Evolutionary conservation across 2,329 filamentous ascomycete genomes (phyloP).

Genomic region (Aspergillus candidus): DNA sequence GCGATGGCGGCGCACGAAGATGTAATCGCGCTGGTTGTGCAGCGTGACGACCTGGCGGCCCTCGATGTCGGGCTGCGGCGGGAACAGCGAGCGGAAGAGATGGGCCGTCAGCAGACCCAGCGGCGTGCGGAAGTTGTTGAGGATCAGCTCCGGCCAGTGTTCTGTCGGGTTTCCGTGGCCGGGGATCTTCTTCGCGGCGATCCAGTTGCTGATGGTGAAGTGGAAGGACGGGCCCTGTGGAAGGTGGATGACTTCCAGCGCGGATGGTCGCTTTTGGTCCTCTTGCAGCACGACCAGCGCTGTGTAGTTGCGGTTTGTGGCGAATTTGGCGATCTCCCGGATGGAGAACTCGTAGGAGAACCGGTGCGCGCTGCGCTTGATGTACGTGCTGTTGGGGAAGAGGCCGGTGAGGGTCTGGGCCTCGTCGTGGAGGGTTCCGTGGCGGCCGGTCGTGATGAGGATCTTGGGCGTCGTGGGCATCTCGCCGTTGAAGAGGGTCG

Average conservation of each 20-base stretch:
- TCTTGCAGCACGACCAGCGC: conserved; percentile 80
- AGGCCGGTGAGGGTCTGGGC: conserved; percentile 70
- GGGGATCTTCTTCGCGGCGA: conserved; percentile 78
- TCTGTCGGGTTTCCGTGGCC: conserved; percentile 87
- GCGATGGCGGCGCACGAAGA: conserved; percentile 83
- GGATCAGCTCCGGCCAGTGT: conserved; percentile 80
- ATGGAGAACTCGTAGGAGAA: conserved; percentile 89
- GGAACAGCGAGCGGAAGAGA: conserved; percentile 74
- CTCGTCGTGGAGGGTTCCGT: conserved; percentile 80
- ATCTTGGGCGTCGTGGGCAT: conserved; percentile 66
- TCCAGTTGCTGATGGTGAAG: conserved; percentile 84
- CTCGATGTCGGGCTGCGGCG: conserved; percentile 71
- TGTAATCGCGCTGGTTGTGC: conserved; percentile 93
- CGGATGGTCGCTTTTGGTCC: conserved; percentile 77
- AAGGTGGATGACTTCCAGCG: conserved; percentile 76
- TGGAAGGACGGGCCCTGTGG: conserved; percentile 86
- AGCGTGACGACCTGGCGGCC: conserved; percentile 87
- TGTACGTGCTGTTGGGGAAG: conserved; percentile 76
- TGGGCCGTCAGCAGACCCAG: conserved; percentile 82
- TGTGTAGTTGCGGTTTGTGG: conserved; percentile 74
- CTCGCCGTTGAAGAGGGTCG: conserved; percentile 49
- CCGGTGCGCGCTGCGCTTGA: conserved; percentile 75
- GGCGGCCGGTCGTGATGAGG: conserved; percentile 83
- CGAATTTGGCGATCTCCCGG: conserved; percentile 82
- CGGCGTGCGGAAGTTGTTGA: conserved; percentile 94